Base-by-base conservation (phyloP, 495 filamentous ascomycete species). In the Xylaria nigripes region DNA sequence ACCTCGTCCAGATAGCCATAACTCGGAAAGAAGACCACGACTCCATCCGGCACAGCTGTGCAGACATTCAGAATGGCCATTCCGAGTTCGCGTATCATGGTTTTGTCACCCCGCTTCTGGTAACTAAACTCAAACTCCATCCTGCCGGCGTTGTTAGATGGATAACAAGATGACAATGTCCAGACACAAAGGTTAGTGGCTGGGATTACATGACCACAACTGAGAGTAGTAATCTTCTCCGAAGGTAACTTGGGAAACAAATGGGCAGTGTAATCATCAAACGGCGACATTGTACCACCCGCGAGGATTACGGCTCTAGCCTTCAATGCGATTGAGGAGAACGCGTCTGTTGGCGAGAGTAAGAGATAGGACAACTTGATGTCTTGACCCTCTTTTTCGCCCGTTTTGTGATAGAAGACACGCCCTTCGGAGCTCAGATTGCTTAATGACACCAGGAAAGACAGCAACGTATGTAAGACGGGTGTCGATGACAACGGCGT, bases 251-350 rank as follows among this genome's bases (percentile, higher is more conserved):
- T 86, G 0, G 90, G 85, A 62, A 98, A 93, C 15, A 98, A 77
- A 60, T 95, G 86, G 6, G 83, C 77, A 46, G 76, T 80, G 66
- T 95, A 97, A 66, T 96, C 93, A 22, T 83, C 79, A 78, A 98
- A 93, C 2, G 94, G 93, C 34, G 91, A 94, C 94, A 98, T 98
- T 8, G 93, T 98, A 2, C 93, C 93, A 48, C 93, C 93, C 12
- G 90, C 94, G 15, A 98, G 72, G 45, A 98, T 87, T 2, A 97
- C 89, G 3, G 93, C 87, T 46, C 89, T 76, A 7, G 92, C 90
- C 59, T 90, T 83, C 44, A 88, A 82, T 0, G 93, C 89, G 62
- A 97, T 85, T 36, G 89, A 86, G 18, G 84, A 85, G 68, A 98
- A 98, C 59, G 94, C 87, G 64, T 90, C 81, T 1, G 90, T 90